A percentile compares a stretch with the other conserved stretches of the same genome.
Conservation (phyloP, 192 early-diverging fungal genomes). For the Mortierella alpina region DNA sequence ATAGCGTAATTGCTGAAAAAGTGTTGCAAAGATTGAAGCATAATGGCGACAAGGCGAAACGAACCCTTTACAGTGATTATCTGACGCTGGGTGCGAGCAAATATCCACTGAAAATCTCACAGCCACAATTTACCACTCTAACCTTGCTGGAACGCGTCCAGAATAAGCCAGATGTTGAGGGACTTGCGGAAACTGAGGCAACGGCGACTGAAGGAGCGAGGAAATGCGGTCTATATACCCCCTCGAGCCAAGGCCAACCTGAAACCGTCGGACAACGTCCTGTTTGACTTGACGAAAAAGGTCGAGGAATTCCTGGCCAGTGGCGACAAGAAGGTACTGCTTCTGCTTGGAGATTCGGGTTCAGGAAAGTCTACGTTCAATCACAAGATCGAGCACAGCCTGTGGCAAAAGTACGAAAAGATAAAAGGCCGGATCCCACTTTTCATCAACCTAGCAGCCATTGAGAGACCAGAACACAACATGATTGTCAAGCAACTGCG, state of each 20-base stretch:
- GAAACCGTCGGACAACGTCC: not conserved
- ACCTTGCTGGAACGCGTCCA: slow-evolving; percentile 24
- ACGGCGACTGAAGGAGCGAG: slow-evolving; percentile 5
- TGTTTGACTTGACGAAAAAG: not conserved
- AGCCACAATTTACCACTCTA: slow-evolving; percentile 4
- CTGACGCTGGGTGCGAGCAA: slow-evolving; percentile 1
- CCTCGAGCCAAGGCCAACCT: slow-evolving; percentile 17
- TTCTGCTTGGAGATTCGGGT: slow-evolving; percentile 1
- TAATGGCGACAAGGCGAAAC: slow-evolving; percentile 1
- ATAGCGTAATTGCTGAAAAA: slow-evolving; percentile 8
- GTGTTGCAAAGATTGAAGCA: slow-evolving; percentile 3
- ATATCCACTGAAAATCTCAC: slow-evolving; percentile 8
- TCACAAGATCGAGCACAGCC: not conserved
- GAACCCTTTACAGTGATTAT: slow-evolving; percentile 4
- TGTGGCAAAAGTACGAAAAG: not conserved
- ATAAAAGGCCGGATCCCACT: not conserved
- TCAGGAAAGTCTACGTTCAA: slow-evolving; percentile 1
- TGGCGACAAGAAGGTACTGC: not conserved
- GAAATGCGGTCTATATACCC: slow-evolving; percentile 14
- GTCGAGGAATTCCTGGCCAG: not conserved
- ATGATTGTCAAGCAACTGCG: slow-evolving; percentile 8
- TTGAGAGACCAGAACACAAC: not conserved
- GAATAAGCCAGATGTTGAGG: slow-evolving; percentile 16
- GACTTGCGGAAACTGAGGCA: slow-evolving; percentile 17
- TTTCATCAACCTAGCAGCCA: not conserved